phyloP scores from a whole-genome alignment of 208 protist genomes.

The Leptomonas seymouri region DNA sequence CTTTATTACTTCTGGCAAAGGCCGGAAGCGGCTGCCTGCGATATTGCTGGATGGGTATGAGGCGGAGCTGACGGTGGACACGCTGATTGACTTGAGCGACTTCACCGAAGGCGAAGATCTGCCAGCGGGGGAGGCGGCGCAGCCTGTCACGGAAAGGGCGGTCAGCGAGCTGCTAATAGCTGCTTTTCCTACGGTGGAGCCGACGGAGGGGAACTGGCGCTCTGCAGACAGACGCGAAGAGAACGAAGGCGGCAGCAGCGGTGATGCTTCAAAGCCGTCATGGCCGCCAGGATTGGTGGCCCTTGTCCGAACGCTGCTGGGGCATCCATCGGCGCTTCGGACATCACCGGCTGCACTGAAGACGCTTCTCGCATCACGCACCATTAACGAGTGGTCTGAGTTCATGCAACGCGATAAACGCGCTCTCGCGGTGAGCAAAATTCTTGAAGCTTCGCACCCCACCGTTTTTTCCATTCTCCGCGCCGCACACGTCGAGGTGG shows the following conservation, averaged over 20 bases:
- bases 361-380: conserved; percentile 23
- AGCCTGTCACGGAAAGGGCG: neutral
- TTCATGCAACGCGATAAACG: conserved; percentile 19
- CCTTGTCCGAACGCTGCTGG: conserved; percentile 15
- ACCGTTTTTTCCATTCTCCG: conserved; percentile 16
- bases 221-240: neutral
- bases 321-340: conserved; percentile 8
- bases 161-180: conserved; percentile 8
- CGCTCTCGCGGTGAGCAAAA: conserved; percentile 17
- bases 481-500: conserved; percentile 41
- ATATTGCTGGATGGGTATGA: conserved; percentile 41
- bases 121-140: conserved; percentile 17
- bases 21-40: conserved; percentile 36
- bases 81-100: conserved; percentile 32
- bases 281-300: neutral
- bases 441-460: conserved; percentile 12
- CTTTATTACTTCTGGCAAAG: conserved; percentile 52
- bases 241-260: neutral
- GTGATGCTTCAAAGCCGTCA: too few relatives aligned
- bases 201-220: neutral
- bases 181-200: neutral
- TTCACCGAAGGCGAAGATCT: conserved; percentile 45
- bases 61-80: conserved; percentile 46
- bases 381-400: conserved; percentile 25
- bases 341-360: conserved; percentile 11